Base-by-base conservation (phyloP, 768 basidiomycete species). In the Psilocybe azurescens region DNA sequence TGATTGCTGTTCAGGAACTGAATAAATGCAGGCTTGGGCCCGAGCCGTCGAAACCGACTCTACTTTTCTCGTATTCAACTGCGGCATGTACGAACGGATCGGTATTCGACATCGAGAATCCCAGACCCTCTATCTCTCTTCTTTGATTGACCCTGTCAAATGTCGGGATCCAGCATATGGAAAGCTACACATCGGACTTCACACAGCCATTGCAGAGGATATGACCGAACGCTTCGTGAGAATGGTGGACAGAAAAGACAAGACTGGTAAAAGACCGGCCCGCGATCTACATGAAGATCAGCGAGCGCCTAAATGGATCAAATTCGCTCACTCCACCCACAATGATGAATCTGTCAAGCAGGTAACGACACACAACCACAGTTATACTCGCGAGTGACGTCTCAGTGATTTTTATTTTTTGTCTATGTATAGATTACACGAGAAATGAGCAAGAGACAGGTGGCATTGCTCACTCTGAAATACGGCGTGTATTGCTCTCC, bases 121-220 rank as follows among this genome's bases (percentile, higher is more conserved):
- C 1, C 58, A 59, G 32, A 63, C 53, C 5, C 32, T 63, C 0
- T 59, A 48, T 18, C 32, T 63, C n/a, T 58, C 62, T 7, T 30
- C 50, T 1, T 16, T 59, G 11, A 60, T 65, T 24, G 65, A 62
- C 44, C 41, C 59, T 5, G 30, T 55, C 41, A 61, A 61, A 10
- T 28, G 1, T 24, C 28, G 29, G 33, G 30, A 61, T 18, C 61
- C 61, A 8, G 20, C 44, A 20, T 62, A 65, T 20, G 55, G 58
- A 24, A 65, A 65, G 39, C 48, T 65, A 20, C 64, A 65, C 46
- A 48, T 63, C 14, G 65, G 65, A 11, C 58, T 66, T 14, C 53
- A 63, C 29, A 11, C 56, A 13, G 49, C 59, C 39, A 61, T 61
- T 30, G 49, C 60, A 24, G 39, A 38, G 20, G 65, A 66, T 14